Evolutionary conservation across 768 basidiomycete species (phyloP), one percentile per base, ranked within the genome.

Genomic region (Rhodotorula diobovata): DNA sequence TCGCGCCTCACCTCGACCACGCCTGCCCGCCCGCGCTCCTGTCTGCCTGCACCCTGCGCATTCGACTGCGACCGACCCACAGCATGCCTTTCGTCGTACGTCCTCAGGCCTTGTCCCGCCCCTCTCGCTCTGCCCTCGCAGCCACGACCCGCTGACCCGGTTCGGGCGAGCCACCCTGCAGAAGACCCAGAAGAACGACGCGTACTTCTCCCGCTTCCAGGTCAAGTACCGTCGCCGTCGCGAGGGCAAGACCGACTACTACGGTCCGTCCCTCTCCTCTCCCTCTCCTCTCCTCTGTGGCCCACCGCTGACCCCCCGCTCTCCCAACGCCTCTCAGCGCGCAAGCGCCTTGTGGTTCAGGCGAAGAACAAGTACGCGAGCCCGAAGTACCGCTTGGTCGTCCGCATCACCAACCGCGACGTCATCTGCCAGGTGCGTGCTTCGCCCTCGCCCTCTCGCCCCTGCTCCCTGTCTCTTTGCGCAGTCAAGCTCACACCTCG

Each of bases 231-330:
- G 95, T 81, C 85, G 96, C 80, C 85, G 96, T 39, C 64, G 77
- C 41, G 96, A 99, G 84, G 96, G 96, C 71, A 98, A 95, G 86
- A 99, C 96, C 72, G 96, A 99, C 81, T 99, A 98, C 86, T 97
- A 98, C 79, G 48, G 51, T 53, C n/a, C 51, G 51, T 30, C 28
- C 25, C 48, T 50, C 48, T n/a, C 15, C 45, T 46, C 23, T 20
- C 20, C 48, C 23, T 7, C 25, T 11, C 28, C 48, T 23, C 48
- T 10, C 28, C 48, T 2, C n/a, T 3, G n/a, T 53, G 50, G 30
- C n/a, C 50, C 39, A 14, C 7, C 9, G 39, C 39, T 39, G 39
- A 9, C 10, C 25, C 28, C 28, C 4, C n/a, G 28, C 7, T 23
- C 50, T 50, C 28, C 21, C 45, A 10, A 6, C 50, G 12, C 28